Evolutionary conservation across 164 flowering plant species (phyloP), one percentile per base, ranked within the genome.

Genomic region (Warburgia ugandensis): DNA sequence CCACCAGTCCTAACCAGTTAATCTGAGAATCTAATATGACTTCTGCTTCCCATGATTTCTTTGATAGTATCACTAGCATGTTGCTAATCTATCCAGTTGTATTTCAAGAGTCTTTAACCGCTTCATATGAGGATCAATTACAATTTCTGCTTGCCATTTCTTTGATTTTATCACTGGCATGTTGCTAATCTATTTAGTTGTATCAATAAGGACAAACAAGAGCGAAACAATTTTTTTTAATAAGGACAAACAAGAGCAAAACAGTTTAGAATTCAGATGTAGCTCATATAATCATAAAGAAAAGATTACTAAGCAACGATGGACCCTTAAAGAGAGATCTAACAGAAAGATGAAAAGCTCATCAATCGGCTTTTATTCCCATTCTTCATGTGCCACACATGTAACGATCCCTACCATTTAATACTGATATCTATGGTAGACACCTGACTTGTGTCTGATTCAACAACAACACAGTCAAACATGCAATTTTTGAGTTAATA

Each of bases 331-430:
- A 38, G 41, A n/a, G 41, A 38, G 41, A 13, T 38, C 41, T 14
- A 20, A 38, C 41, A 38, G 41, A 14, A 3, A 38, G 19, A 38
- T 38, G 41, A 17, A 38, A 38, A 20, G 17, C n/a, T 14, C 41
- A 38, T 38, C 41, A 6, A n/a, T n/a, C 41, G 17, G 41, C 41
- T 38, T 38, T 38, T 20, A 17, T 14, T n/a, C 41, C 17, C 41
- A 14, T 38, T 8, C 41, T 38, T 38, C 17, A 16, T 38, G 41
- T 38, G 14, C 41, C 41, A 38, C 19, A 38, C 41, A 38, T 38
- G 41, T 38, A 38, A 38, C 41, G 41, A 38, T 38, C 41, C 41
- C 41, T 38, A 38, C 41, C 41, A 38, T n/a, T 14, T 38, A 20
- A 38, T 38, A 3, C 19, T 13, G 14, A 14, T 20, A 38, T 38